These are phyloP conservation scores for Diospyros lotus DNA, from an alignment of 148 eudicot genomes.

Conservation along the genomic window DNA sequence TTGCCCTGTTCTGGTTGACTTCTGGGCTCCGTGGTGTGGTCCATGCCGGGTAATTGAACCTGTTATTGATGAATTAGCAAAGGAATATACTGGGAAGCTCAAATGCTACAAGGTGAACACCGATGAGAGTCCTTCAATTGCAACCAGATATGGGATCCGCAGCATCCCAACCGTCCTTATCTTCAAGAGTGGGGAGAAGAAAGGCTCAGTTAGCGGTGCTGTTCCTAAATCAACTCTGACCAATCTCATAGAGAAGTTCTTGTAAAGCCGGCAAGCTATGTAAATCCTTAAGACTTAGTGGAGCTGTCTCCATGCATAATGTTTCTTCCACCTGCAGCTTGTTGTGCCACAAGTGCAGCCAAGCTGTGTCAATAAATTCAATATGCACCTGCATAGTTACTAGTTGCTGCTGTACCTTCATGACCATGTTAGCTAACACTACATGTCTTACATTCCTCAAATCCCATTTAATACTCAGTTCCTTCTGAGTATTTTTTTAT, in stretches of 20 bases:
- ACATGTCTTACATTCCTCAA: conserved; percentile 6
- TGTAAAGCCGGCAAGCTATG: conserved; percentile 29
- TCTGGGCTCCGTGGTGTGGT: conserved; percentile 99
- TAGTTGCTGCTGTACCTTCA: background rate
- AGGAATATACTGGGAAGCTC: conserved; percentile 65
- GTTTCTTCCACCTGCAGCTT: background rate
- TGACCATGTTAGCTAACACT: background rate
- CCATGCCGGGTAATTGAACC: conserved; percentile 90
- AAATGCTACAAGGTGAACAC: conserved; percentile 86
- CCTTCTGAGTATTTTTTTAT: no score
- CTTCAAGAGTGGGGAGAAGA: conserved; percentile 88
- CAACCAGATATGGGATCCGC: conserved; percentile 73
- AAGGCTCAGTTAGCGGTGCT: conserved; percentile 90
- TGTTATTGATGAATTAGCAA: conserved; percentile 66
- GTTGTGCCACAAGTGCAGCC: background rate
- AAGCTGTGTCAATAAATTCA: conserved; percentile 10
- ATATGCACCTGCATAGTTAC: conserved; percentile 13
- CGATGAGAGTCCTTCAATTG: conserved; percentile 69
- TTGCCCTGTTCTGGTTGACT: conserved; percentile 66
- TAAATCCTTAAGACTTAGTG: background rate
- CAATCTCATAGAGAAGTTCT: conserved; percentile 69
- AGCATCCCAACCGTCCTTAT: conserved; percentile 89
- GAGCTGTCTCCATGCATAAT: background rate
- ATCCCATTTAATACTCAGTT: background rate
- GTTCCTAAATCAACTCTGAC: conserved; percentile 77